Percentiles rank a stretch among this genome's conserved stretches.
Evolutionary conservation across 805 yeast genomes (phyloP).

Genomic region (Tetrapisispora namnaoensis): DNA sequence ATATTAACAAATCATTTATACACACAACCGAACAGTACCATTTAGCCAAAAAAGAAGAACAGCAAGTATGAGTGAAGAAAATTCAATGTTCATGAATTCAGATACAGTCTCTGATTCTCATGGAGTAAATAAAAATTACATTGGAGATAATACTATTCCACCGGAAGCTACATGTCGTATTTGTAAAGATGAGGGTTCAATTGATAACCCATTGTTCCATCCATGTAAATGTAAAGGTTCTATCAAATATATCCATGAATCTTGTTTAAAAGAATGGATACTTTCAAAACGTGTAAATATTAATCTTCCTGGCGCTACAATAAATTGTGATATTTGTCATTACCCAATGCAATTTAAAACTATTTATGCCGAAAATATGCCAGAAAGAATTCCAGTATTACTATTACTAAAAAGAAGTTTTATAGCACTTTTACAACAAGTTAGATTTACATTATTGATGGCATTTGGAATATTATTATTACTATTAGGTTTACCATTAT

Average conservation of each 20-base stretch:
- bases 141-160: constrained; percentile 4
- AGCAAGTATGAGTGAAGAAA: neutral
- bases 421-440: constrained; percentile 9
- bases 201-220: constrained; percentile 67
- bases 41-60: too few relatives aligned
- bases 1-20: neutral
- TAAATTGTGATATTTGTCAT: constrained; percentile 83
- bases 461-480: constrained; percentile 31
- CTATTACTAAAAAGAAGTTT: constrained; percentile 37
- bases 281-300: constrained; percentile 27
- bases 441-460: constrained; percentile 14
- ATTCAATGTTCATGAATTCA: neutral
- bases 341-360: constrained; percentile 60
- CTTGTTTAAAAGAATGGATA: constrained; percentile 84
- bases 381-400: constrained; percentile 46
- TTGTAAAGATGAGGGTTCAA: constrained; percentile 85
- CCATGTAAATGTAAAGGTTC: constrained; percentile 95
- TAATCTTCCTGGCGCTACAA: constrained; percentile 34
- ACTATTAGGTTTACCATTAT: constrained; percentile 35
- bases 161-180: constrained; percentile 62
- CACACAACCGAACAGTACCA: too few relatives aligned
- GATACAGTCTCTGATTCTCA: neutral
- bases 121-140: neutral
- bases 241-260: constrained; percentile 87
- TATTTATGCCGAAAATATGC: constrained; percentile 56